phyloP scores from a whole-genome alignment of 345 rosid genomes.

The Corchorus olitorius region DNA sequence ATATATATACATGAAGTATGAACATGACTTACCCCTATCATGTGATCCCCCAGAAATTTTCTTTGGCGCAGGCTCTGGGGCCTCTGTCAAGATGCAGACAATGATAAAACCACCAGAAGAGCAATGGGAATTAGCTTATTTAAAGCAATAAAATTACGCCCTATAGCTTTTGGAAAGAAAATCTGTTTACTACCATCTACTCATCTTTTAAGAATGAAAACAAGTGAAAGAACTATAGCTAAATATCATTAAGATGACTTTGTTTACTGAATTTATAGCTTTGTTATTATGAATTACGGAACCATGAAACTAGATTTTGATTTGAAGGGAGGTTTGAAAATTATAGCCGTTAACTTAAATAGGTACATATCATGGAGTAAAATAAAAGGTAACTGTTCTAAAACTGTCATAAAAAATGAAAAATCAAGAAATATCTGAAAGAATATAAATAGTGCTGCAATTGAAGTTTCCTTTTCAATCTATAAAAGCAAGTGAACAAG shows the following conservation, averaged over 20 bases:
- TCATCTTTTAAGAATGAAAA: no score
- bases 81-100: constrained; percentile 46
- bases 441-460: background rate
- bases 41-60: constrained; percentile 62
- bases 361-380: background rate
- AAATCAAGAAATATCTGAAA: background rate
- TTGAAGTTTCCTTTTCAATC: background rate
- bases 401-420: background rate
- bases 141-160: background rate
- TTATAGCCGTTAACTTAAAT: background rate
- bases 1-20: background rate
- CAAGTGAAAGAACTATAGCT: no score
- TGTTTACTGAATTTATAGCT: background rate
- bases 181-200: background rate
- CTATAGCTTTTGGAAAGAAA: background rate
- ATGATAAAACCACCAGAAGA: background rate
- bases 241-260: background rate
- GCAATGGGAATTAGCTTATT: background rate
- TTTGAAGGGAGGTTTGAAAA: background rate
- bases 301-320: background rate
- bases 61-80: constrained; percentile 48
- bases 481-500: constrained; percentile 3
- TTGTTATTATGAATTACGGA: no score
- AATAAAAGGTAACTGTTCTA: background rate
- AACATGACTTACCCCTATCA: constrained; percentile 63